Evolutionary conservation across 164 flowering plant genomes (phyloP), one percentile per base, ranked within the genome.

Genomic region (Pachysandra terminalis): DNA sequence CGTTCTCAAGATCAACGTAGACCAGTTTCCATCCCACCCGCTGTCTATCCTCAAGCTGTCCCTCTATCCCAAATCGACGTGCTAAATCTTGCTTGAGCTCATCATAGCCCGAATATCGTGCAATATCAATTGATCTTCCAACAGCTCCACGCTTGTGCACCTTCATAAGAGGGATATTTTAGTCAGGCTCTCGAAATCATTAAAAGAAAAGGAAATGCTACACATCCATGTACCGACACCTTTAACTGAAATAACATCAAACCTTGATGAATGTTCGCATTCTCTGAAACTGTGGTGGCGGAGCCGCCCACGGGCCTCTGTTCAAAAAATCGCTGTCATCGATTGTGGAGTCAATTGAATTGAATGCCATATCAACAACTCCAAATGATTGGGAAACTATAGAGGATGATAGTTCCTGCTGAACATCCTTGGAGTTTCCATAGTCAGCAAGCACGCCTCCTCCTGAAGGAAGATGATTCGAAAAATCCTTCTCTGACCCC

Each of bases 101-200:
- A 22, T 86, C 96, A 77, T 95, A 95, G 63, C 94, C 97, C 3
- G 88, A 80, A 75, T 95, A 95, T 40, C 94, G 90, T 25, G 90
- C 51, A 22, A 92, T 85, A 75, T 95, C 99, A n/a, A 95, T 90
- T 17, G 94, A 90, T 77, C 99, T 80, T 41, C 99, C 99, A 35
- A 95, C 99, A 57, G 99, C 97, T 71, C 97, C 99, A 32, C 97
- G 96, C 67, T 95, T 95, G 79, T 95, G 84, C 12, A 92, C 97
- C 97, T 95, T 73, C 67, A 84, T 37, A 70, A 19, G 60, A 68
- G 5, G 25, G 63, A 21, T 21, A 65, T 5, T 37, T 25, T 64
- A 69, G 67, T 69, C 41, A 75, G 54, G 52, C 62, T n/a, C 24
- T 14, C 49, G 35, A 19, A 16, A 4, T 28, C 66, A 23, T 56